A percentile compares a stretch with the other conserved stretches of the same genome.
Conservation (phyloP, 2,329 filamentous ascomycete species). For the Davidsoniella australis region DNA sequence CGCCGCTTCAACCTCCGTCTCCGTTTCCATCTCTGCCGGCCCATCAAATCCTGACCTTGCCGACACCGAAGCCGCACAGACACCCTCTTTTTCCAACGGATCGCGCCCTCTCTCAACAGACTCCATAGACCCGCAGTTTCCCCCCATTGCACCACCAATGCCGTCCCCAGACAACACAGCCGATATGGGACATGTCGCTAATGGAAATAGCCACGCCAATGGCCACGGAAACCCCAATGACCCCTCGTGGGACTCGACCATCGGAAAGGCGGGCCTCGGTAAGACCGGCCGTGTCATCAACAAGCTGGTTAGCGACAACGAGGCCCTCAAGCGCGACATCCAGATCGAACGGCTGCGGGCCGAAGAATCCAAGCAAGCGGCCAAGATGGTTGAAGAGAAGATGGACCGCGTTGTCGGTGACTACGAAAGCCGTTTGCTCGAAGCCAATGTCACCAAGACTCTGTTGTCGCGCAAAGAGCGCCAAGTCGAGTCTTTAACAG, state of each 20-base stretch:
- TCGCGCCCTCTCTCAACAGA: conserved; percentile 5
- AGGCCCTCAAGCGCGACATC: conserved; percentile 57
- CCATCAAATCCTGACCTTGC: neutral
- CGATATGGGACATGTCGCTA: conserved; percentile 8
- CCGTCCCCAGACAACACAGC: conserved; percentile 15
- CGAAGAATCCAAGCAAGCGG: conserved; percentile 54
- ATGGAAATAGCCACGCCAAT: conserved; percentile 15
- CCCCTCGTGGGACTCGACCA: conserved; percentile 42
- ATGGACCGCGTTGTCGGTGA: conserved; percentile 51
- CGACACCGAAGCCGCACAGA: neutral
- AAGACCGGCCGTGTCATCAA: conserved; percentile 70
- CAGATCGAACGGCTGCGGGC: conserved; percentile 46
- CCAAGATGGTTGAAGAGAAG: conserved; percentile 51
- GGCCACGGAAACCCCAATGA: conserved; percentile 17
- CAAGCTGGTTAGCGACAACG: conserved; percentile 64
- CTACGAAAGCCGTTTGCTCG: conserved; percentile 51
- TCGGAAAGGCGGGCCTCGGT: conserved; percentile 52
- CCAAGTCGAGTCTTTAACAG: conserved; percentile 52
- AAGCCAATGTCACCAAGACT: conserved; percentile 54
- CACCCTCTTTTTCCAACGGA: neutral
- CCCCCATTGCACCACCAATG: conserved; percentile 8
- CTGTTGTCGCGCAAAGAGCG: conserved; percentile 56
- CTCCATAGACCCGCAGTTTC: conserved; percentile 5
- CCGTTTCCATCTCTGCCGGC: neutral
- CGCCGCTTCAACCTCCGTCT: neutral